A percentile compares a stretch with the other conserved stretches of the same genome.
phyloP scores from a whole-genome alignment of 2,329 filamentous ascomycete species.

The Knufia fluminis region DNA sequence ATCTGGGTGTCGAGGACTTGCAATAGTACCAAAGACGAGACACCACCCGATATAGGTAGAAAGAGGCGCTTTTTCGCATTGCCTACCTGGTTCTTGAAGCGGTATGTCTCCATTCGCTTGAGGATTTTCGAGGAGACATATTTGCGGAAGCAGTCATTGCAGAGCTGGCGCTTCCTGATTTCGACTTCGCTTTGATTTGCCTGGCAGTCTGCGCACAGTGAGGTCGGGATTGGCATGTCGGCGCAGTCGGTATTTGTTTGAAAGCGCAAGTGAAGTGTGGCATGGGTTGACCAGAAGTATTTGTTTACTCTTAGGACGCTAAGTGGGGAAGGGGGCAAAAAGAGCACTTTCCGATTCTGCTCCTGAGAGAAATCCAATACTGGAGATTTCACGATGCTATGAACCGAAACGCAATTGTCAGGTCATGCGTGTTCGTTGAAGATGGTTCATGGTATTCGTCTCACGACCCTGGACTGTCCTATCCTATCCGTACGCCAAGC shows the following conservation, averaged over 20 bases:
- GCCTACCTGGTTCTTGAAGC: slow-evolving; percentile 33
- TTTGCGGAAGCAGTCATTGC: slow-evolving; percentile 62
- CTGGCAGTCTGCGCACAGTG: slow-evolving; percentile 49
- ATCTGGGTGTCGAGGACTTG: slow-evolving; percentile 65
- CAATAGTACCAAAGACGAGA: slow-evolving; percentile 68
- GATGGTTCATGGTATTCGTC: too few species aligned
- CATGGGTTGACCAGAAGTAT: too few species aligned
- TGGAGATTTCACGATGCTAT: background rate
- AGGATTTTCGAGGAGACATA: slow-evolving; percentile 72
- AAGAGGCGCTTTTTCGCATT: slow-evolving; percentile 50
- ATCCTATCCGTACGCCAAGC: background rate
- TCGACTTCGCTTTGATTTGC: slow-evolving; percentile 41
- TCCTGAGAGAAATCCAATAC: too few species aligned
- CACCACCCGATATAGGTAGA: slow-evolving; percentile 72
- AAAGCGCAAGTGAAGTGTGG: too few species aligned
- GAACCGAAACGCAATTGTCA: background rate
- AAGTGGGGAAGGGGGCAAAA: background rate
- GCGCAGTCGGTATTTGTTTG: too few species aligned
- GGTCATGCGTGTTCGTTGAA: too few species aligned
- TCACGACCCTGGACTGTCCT: too few species aligned
- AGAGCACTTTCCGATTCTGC: background rate
- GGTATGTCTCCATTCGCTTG: slow-evolving; percentile 64
- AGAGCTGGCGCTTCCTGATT: slow-evolving; percentile 52
- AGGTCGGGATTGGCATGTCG: background rate
- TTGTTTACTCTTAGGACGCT: background rate